Evolutionary conservation across 352 stramenopile genomes (phyloP), one percentile per base, ranked within the genome.

Genomic region (Globisporangium cystogenes): DNA sequence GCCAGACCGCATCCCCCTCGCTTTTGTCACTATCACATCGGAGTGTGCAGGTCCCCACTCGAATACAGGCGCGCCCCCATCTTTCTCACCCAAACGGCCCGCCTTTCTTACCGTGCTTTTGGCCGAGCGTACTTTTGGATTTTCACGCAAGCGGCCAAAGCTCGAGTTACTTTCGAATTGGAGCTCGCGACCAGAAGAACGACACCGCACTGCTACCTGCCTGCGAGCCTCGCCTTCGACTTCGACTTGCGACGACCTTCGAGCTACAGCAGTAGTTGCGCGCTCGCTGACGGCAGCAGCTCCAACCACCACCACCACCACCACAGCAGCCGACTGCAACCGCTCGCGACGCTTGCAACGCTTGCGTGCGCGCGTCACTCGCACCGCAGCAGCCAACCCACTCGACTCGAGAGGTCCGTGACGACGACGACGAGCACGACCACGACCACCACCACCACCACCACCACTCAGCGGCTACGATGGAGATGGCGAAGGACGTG

Each of bases 401-500:
- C 31, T 15, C 8, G 41, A n/a, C n/a, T n/a, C n/a, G n/a, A n/a
- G n/a, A n/a, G n/a, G n/a, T n/a, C n/a, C n/a, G n/a, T n/a, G n/a
- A n/a, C n/a, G n/a, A n/a, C n/a, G n/a, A n/a, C n/a, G n/a, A n/a
- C n/a, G n/a, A n/a, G n/a, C n/a, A n/a, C n/a, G n/a, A n/a, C n/a
- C n/a, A 39, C 35, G 20, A 33, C 21, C 21, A 16, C 39, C 7
- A 18, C 27, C 11, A 12, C 29, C 5, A 24, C 12, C 7, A 37
- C 4, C 44, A 35, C 8, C 44, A 49, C 23, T 49, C 44, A 3
- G 20, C 44, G 10, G 31, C 55, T 3, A 62, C 58, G 8, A 92
- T 92, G 82, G 82, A 92, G 59, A 89, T 92, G 62, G 76, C 82
- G 24, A 84, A 76, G 59, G 86, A 92, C 55, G 82, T 92, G 18